Evolutionary conservation across 2,329 filamentous ascomycete species (phyloP).

Genomic region (Monilinia fructigena): DNA sequence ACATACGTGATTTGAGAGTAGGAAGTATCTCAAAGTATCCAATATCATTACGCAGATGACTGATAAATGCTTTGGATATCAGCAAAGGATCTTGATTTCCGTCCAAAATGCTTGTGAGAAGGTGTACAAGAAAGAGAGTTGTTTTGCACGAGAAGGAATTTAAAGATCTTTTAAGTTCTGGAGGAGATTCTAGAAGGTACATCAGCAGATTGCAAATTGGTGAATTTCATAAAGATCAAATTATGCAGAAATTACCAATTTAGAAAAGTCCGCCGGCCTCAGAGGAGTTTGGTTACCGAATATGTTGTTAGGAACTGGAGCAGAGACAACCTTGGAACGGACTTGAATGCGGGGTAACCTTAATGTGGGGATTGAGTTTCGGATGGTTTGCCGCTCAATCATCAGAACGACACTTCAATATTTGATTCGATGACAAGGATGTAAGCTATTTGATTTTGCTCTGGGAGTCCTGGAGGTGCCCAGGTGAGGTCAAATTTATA

Average conservation of each 20-base stretch:
- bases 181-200: no score
- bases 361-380: neutral
- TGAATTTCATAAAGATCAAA: neutral
- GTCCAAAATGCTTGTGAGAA: neutral
- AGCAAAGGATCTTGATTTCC: neutral
- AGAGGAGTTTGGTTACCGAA: neutral
- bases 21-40: no score
- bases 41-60: no score
- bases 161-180: neutral
- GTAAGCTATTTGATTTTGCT: neutral
- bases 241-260: neutral
- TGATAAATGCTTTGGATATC: neutral
- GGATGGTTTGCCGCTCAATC: neutral
- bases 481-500: neutral
- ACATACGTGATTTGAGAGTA: neutral
- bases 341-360: neutral
- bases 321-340: no score
- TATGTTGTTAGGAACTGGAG: neutral
- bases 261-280: neutral
- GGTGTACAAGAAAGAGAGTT: neutral
- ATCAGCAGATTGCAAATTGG: neutral
- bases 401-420: neutral
- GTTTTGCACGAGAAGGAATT: no score
- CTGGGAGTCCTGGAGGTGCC: neutral
- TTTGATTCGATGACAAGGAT: neutral